Conservation (phyloP, 441 rosid genomes). For the Croton setiger region DNA sequence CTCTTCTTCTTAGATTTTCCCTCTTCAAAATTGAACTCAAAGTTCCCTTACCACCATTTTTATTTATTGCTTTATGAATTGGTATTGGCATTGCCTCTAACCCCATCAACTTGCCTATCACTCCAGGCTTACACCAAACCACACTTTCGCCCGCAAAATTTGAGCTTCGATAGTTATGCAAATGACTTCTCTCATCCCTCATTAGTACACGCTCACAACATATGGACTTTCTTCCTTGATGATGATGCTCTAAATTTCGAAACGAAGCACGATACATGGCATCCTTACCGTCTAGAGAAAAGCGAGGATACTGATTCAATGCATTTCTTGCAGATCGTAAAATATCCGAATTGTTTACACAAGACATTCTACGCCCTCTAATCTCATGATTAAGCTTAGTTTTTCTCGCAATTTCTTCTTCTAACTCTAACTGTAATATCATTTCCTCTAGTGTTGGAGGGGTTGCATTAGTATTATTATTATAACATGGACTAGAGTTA, state of each 20-base stretch:
- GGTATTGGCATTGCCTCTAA: slow-evolving; percentile 73
- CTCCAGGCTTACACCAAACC: slow-evolving; percentile 86
- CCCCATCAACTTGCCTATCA: slow-evolving; percentile 87
- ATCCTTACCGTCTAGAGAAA: slow-evolving; percentile 86
- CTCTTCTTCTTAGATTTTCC: slow-evolving; percentile 46
- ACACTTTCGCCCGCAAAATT: slow-evolving; percentile 51
- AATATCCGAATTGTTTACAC: slow-evolving; percentile 76
- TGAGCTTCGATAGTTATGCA: not conserved
- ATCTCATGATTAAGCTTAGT: slow-evolving; percentile 29
- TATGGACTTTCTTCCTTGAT: slow-evolving; percentile 30
- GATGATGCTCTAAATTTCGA: slow-evolving; percentile 25
- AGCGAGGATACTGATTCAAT: slow-evolving; percentile 81
- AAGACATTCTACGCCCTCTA: slow-evolving; percentile 55
- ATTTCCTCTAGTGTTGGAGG: slow-evolving; percentile 65
- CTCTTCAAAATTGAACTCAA: slow-evolving; percentile 36
- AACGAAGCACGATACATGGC: slow-evolving; percentile 87
- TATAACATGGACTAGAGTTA: slow-evolving; percentile 17
- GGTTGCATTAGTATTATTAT: not conserved
- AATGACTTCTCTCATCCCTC: not conserved
- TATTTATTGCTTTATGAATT: slow-evolving; percentile 2
- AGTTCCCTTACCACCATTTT: slow-evolving; percentile 19
- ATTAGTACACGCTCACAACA: slow-evolving; percentile 17
- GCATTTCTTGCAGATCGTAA: slow-evolving; percentile 75
- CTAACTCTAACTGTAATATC: slow-evolving; percentile 74
- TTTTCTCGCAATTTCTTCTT: slow-evolving; percentile 65